Percentiles rank a stretch among this genome's conserved stretches.
These are phyloP conservation scores for Lathyrus aphaca DNA, from an alignment of 306 rosid genomes.

Conservation along the genomic window DNA sequence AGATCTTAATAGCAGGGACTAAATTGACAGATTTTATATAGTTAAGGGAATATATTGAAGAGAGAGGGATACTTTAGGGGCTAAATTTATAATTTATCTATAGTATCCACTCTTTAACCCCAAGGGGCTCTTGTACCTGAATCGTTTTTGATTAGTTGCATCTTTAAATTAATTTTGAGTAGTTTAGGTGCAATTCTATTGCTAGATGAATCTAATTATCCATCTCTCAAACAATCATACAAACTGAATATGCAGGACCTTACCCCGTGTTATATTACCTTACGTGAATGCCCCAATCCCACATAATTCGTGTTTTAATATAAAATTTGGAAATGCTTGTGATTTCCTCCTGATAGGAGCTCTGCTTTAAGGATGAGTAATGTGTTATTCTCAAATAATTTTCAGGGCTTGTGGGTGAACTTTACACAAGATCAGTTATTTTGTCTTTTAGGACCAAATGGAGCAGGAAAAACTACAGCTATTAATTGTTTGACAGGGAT, in stretches of 20 bases:
- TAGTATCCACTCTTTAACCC: not conserved
- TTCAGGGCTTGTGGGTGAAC: slow-evolving; percentile 89
- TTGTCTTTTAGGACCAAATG: slow-evolving; percentile 93
- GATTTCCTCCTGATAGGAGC: slow-evolving; percentile 1
- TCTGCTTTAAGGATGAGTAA: slow-evolving; percentile 20
- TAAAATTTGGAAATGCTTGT: not conserved
- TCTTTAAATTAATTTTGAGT: not conserved
- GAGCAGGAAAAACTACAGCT: slow-evolving; percentile 94
- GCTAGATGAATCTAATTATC: slow-evolving; percentile 16
- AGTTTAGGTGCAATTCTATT: slow-evolving; percentile 9
- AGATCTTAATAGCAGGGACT: no score
- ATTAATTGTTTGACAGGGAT: slow-evolving; percentile 91
- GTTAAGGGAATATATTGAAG: not conserved
- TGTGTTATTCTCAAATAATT: slow-evolving; percentile 35
- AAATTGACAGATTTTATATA: no score
- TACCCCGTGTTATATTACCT: not conserved
- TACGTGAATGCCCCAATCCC: not conserved
- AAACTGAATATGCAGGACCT: not conserved
- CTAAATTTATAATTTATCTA: not conserved
- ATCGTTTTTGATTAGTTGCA: not conserved
- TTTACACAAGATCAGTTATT: slow-evolving; percentile 79
- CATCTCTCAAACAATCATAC: slow-evolving; percentile 18
- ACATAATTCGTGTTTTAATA: slow-evolving; percentile 20
- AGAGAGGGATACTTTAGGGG: not conserved
- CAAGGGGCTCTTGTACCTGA: slow-evolving; percentile 1